Percentiles rank a stretch among this genome's conserved stretches.
These are phyloP conservation scores for Cephalotrichum gorgonifer DNA, from an alignment of 2,329 filamentous ascomycete genomes.

Conservation along the genomic window DNA sequence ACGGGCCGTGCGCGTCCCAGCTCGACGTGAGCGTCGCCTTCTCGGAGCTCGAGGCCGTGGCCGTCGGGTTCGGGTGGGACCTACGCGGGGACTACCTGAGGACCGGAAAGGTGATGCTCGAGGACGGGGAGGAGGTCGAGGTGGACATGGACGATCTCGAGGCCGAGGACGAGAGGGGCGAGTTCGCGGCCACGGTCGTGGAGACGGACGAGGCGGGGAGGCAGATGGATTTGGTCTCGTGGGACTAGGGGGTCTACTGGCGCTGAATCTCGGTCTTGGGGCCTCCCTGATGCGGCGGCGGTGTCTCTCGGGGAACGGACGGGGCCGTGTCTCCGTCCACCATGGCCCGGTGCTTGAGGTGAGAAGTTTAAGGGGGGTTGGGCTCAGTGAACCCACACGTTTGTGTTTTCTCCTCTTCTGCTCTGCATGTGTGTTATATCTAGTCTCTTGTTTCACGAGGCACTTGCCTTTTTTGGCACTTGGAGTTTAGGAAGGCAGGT, in stretches of 20 bases:
- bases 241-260: slow-evolving; percentile 14
- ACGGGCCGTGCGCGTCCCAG: slow-evolving; percentile 25
- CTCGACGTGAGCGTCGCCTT: slow-evolving; percentile 37
- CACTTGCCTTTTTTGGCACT: background rate
- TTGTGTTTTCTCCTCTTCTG: too few species aligned
- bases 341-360: too few species aligned
- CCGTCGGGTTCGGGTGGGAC: slow-evolving; percentile 44
- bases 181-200: slow-evolving; percentile 42
- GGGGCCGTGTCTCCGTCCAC: too few species aligned
- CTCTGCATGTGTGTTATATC: too few species aligned
- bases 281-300: too few species aligned
- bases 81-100: slow-evolving; percentile 38
- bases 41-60: slow-evolving; percentile 33
- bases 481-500: background rate
- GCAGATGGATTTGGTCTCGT: slow-evolving; percentile 41
- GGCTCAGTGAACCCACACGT: too few species aligned
- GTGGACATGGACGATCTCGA: slow-evolving; percentile 38
- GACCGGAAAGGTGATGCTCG: slow-evolving; percentile 36
- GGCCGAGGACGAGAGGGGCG: slow-evolving; percentile 42
- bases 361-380: too few species aligned
- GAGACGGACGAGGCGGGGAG: slow-evolving; percentile 41
- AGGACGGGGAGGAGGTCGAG: slow-evolving; percentile 40
- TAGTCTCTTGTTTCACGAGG: too few species aligned
- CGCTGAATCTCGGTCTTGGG: too few species aligned
- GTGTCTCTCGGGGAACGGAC: too few species aligned